Evolutionary conservation across 2,329 filamentous ascomycete species (phyloP).

Genomic region (Arthrobotrys pseudoclavata): DNA sequence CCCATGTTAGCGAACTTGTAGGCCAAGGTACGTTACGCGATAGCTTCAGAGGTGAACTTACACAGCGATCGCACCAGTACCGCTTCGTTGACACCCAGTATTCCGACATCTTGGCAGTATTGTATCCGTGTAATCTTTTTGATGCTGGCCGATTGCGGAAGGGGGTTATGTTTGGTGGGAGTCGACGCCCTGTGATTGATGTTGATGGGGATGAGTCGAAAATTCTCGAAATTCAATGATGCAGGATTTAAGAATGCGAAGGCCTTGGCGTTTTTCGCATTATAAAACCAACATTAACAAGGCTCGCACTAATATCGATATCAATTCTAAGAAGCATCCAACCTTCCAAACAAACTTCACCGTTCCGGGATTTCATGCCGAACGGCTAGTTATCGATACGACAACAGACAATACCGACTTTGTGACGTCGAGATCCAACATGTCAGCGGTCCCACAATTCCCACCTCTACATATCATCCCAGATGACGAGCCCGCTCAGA

Average conservation of each 20-base stretch:
- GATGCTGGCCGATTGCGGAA: neutral
- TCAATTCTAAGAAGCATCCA: neutral
- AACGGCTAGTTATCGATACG: constrained; percentile 20
- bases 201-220: constrained; percentile 37
- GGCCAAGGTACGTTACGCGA: constrained; percentile 2
- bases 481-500: constrained; percentile 15
- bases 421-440: constrained; percentile 6
- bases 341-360: neutral
- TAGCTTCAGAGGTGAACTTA: constrained; percentile 20
- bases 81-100: constrained; percentile 99
- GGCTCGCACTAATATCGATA: neutral
- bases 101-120: constrained; percentile 79
- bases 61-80: constrained; percentile 98
- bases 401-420: neutral
- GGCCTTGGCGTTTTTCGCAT: constrained; percentile 35
- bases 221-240: constrained; percentile 33
- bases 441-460: constrained; percentile 46
- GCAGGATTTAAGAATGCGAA: constrained; percentile 16
- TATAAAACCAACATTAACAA: neutral
- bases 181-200: constrained; percentile 12
- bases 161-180: neutral
- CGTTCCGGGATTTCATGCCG: neutral
- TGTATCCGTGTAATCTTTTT: neutral
- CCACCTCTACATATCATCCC: constrained; percentile 39
- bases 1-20: constrained; percentile 20